Percentiles rank a stretch among this genome's conserved stretches.
Evolutionary conservation across 2,329 filamentous ascomycete genomes (phyloP).

Genomic region (Albophoma yamanashiensis): DNA sequence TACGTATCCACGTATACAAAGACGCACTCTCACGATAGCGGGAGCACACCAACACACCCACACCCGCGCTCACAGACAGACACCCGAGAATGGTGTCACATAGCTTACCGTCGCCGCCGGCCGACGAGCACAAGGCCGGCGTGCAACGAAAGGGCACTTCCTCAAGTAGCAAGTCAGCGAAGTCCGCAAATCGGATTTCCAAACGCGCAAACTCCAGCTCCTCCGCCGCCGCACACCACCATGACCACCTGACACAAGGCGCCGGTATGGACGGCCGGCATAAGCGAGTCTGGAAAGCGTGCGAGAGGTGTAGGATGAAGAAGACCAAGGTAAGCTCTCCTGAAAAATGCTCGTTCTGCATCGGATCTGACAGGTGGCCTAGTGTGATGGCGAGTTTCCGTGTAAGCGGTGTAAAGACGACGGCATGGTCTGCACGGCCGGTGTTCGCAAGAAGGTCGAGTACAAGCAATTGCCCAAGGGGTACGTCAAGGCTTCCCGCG

Average conservation of each 20-base stretch:
- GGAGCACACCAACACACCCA: background rate
- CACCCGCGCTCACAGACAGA: background rate
- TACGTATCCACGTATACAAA: background rate
- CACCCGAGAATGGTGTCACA: slow-evolving; percentile 29
- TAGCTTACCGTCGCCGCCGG: slow-evolving; percentile 41
- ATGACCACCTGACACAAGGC: slow-evolving; percentile 22
- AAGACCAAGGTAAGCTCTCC: slow-evolving; percentile 49
- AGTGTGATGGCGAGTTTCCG: slow-evolving; percentile 56
- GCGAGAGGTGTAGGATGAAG: slow-evolving; percentile 57
- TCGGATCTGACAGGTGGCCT: background rate
- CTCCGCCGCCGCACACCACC: slow-evolving; percentile 22
- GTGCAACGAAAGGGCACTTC: slow-evolving; percentile 24
- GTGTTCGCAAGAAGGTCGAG: slow-evolving; percentile 56
- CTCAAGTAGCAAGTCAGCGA: slow-evolving; percentile 22
- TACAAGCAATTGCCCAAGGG: slow-evolving; percentile 56
- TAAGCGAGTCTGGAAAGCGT: slow-evolving; percentile 58
- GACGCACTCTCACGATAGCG: background rate
- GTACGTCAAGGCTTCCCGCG: slow-evolving; percentile 23
- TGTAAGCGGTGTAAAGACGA: slow-evolving; percentile 59
- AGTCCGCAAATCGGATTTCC: slow-evolving; percentile 38
- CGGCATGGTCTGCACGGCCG: slow-evolving; percentile 51
- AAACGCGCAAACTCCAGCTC: slow-evolving; percentile 35
- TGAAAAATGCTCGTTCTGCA: background rate
- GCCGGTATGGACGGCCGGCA: slow-evolving; percentile 42
- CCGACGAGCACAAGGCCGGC: slow-evolving; percentile 32